Evolutionary conservation across 257 asterid genomes (phyloP), one percentile per base, ranked within the genome.

Genomic region (Eucommia ulmoides): DNA sequence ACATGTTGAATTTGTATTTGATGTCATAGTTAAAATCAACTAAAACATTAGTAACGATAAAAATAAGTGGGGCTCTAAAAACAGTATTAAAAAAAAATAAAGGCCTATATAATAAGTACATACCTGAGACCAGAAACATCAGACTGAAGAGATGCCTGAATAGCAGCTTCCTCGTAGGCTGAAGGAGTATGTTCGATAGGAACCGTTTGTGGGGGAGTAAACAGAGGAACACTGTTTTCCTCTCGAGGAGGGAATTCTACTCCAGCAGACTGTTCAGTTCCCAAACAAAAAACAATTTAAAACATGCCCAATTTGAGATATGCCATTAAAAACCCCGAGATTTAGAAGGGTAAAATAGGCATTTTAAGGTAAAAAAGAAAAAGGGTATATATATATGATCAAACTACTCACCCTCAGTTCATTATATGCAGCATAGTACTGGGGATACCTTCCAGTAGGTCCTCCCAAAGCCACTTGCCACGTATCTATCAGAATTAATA

Each of bases 391-490:
- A 45, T 22, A 25, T 48, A 38, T 47, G 47, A n/a, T 58, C 9
- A 26, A 15, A 22, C 44, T 35, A 65, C 61, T 71, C 63, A 85
- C 98, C 96, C 65, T 79, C 69, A 91, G 70, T 74, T 91, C 98
- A 63, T 76, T 85, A 72, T 83, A 91, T 59, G 98, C 93, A 73
- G 86, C 78, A 67, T 67, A 59, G 55, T 74, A 91, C 60, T 85
- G 98, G 59, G 94, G 96, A 72, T 80, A 86, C 77, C 77, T 75
- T 63, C 88, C 98, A 58, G 72, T 52, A 7, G 86, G 69, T 8
- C 98, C 98, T 52, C 94, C 96, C 45, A 86, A 65, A 57, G 94
- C 96, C 74, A 73, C 96, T 79, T 91, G 98, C 96, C 94, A 86
- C 54, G 88, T 59, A 74, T 91, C 98, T 41, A 91, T 74, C 82